Evolutionary conservation across 352 stramenopile genomes (phyloP), one percentile per base, ranked within the genome.

Genomic region (Globisporangium mamillatum): DNA sequence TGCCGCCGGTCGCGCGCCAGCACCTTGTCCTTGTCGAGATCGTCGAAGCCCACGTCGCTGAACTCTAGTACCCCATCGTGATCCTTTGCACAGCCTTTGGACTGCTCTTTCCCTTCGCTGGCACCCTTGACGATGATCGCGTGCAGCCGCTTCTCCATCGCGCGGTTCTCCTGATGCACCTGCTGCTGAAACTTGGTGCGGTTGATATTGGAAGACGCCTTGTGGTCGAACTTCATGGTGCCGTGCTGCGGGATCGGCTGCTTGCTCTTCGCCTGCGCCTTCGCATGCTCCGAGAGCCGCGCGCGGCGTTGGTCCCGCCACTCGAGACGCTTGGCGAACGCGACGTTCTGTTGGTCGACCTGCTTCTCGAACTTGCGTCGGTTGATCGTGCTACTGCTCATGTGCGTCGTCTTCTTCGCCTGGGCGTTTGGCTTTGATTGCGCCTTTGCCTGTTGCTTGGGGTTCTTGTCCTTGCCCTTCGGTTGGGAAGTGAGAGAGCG

Each of bases 131-230:
- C 36, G 4, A 34, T 57, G 27, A 87, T 89, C 52, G 75, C 80
- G 18, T 81, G 63, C 63, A 89, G 52, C 0, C 82, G 74, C 71
- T 80, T 86, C 27, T 75, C 80, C 38, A 91, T 82, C 20, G 60
- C 71, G 62, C 79, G 78, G 67, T 92, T 92, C 58, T 90, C 84
- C 7, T 53, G 29, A 16, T 69, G 66, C 14, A 92, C 66, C 48
- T 88, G 79, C 52, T 84, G 68, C 1, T 76, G 71, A 50, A 90
- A 87, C 54, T 82, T 89, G 56, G 58, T 64, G 36, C 82, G 84
- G 10, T 92, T 92, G n/a, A 92, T 80, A 9, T 64, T 58, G 0
- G 84, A 88, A 18, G 83, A 86, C 7, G 84, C 75, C 68, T 90
- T 89, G 65, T 90, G 81, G 16, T 65, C 72, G 36, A 73, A 66